These are phyloP conservation scores for Cardamine resedifolia DNA, from an alignment of 345 rosid species.

Conservation along the genomic window DNA sequence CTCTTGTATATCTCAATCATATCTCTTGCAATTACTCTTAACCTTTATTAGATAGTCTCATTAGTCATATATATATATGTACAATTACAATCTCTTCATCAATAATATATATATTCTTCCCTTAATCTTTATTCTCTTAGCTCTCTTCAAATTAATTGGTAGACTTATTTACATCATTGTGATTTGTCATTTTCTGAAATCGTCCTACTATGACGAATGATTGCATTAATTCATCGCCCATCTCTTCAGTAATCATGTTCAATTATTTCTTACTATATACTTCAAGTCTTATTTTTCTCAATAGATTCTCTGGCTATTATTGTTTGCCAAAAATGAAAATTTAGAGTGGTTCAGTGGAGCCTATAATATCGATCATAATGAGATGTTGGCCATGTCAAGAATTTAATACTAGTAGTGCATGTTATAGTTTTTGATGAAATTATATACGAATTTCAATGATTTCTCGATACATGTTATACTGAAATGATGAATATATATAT, in stretches of 20 bases:
- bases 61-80: neutral
- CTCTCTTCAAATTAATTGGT: neutral
- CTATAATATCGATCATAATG: conserved; percentile 9
- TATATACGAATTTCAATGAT: too few species aligned
- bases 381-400: conserved; percentile 29
- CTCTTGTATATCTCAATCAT: conserved; percentile 1
- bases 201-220: conserved; percentile 25
- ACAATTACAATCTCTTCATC: neutral
- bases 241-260: conserved; percentile 35
- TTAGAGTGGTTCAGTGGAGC: conserved; percentile 8
- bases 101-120: neutral
- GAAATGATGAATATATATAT: neutral
- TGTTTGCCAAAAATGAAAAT: conserved; percentile 25
- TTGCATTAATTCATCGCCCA: conserved; percentile 29
- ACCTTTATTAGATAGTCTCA: neutral
- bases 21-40: conserved; percentile 12
- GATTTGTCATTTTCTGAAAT: conserved; percentile 26
- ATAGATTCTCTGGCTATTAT: conserved; percentile 28
- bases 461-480: too few species aligned
- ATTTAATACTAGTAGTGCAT: neutral
- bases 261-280: conserved; percentile 35
- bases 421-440: conserved; percentile 18
- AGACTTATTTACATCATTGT: conserved; percentile 12
- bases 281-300: conserved; percentile 24
- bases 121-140: neutral